Evolutionary conservation across 768 basidiomycete genomes (phyloP), one percentile per base, ranked within the genome.

Genomic region (Podaxis carcinomalis): DNA sequence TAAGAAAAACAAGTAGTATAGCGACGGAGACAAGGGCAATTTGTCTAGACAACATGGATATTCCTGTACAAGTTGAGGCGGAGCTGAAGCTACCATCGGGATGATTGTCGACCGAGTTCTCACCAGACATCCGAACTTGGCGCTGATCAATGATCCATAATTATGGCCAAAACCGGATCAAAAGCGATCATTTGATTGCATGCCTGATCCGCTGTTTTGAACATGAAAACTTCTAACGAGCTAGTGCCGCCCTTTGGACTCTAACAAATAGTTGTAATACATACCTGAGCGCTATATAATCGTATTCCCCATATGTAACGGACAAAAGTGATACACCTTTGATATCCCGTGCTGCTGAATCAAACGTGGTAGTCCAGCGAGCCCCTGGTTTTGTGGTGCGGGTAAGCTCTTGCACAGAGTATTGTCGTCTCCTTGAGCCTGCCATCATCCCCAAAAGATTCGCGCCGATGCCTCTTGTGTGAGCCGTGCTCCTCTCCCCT

Each of bases 91-190:
- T 21, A 19, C 2, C 14, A 44, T 9, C n/a, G 42, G 13, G 16
- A 44, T n/a, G 42, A 44, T 9, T 19, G 42, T 19, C 42, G 19
- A 44, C 42, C 16, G 42, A 44, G 7, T 19, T 44, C 42, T 5
- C 42, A 19, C 6, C 2, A n/a, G 16, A 3, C 14, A 44, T 16
- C 42, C 42, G 6, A 32, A 32, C 7, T 5, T 9, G 42, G 56
- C 25, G 16, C 25, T 57, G 56, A 49, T 57, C 42, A 46, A 6
- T 19, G 19, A 2, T 21, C 42, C 16, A 44, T 28, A 28, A n/a
- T 23, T 36, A 10, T 40, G 19, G 9, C 56, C 32, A 44, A 57
- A 57, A 49, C 44, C 56, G 56, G 56, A 49, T 57, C 56, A 57
- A 21, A 10, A 10, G 19, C 10, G 19, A 46, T 47, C 44, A 47